Conservation (phyloP, 306 rosid species). For the Vicia faba region DNA sequence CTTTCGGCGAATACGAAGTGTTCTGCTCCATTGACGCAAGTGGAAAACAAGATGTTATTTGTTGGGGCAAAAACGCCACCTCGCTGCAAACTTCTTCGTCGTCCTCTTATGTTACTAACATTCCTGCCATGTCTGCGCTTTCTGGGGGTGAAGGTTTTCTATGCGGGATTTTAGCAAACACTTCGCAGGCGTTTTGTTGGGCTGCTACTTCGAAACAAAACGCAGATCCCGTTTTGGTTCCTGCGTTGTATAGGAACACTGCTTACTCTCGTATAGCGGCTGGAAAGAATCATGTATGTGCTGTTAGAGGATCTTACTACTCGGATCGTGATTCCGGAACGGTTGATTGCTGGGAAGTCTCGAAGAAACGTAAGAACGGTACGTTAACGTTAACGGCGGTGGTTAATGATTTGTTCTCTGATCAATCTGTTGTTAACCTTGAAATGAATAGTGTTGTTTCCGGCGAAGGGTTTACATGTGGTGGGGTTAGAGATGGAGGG, state of each 20-base stretch:
- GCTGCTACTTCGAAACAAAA: slow-evolving; percentile 37
- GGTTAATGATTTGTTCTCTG: slow-evolving; percentile 48
- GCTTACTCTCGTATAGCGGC: slow-evolving; percentile 77
- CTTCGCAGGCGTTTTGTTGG: slow-evolving; percentile 84
- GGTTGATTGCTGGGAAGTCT: slow-evolving; percentile 82
- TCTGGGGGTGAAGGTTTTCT: slow-evolving; percentile 85
- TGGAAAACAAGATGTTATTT: slow-evolving; percentile 76
- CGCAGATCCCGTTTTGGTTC: slow-evolving; percentile 78
- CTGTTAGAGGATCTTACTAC: slow-evolving; percentile 75
- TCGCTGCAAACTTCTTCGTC: slow-evolving; percentile 28
- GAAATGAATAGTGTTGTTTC: slow-evolving; percentile 61
- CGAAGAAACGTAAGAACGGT: slow-evolving; percentile 33
- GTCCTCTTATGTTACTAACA: slow-evolving; percentile 33
- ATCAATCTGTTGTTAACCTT: slow-evolving; percentile 46
- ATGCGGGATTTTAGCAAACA: slow-evolving; percentile 78
- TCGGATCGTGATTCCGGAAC: slow-evolving; percentile 61
- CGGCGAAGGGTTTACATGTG: slow-evolving; percentile 87
- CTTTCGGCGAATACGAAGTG: slow-evolving; percentile 61
- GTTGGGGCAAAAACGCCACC: slow-evolving; percentile 76
- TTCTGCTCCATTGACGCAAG: slow-evolving; percentile 93
- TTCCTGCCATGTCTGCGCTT: slow-evolving; percentile 82
- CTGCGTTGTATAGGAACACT: slow-evolving; percentile 48
- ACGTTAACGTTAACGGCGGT: slow-evolving; percentile 49
- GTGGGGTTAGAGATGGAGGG: slow-evolving; percentile 63
- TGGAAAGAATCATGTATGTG: slow-evolving; percentile 79